A percentile compares a stretch with the other conserved stretches of the same genome.
phyloP scores from a whole-genome alignment of 1,139 yeast species.

The Pneumocystis oryctolagi region DNA sequence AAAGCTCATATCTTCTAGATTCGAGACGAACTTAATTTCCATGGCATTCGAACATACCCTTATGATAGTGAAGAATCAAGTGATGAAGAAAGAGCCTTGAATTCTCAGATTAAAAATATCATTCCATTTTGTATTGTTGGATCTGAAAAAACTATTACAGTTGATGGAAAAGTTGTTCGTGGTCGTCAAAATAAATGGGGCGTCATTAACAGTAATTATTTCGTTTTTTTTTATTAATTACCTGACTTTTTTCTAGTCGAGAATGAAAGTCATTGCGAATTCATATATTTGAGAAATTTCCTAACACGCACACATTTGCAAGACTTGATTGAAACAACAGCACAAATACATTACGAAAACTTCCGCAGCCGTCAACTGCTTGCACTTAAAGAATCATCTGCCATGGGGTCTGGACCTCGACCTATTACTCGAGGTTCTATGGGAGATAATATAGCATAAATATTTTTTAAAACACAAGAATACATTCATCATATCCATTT shows the following conservation, averaged over 20 bases:
- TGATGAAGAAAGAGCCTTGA: slow-evolving; percentile 34
- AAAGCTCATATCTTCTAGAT: slow-evolving; percentile 14
- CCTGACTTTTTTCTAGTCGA: slow-evolving; percentile 34
- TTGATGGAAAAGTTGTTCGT: slow-evolving; percentile 57
- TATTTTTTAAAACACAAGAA: neutral
- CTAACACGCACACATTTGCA: slow-evolving; percentile 89
- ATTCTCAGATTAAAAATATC: slow-evolving; percentile 28
- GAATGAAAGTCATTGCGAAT: slow-evolving; percentile 89
- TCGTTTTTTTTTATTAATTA: neutral
- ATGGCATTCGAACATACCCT: slow-evolving; percentile 73
- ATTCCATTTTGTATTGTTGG: slow-evolving; percentile 94
- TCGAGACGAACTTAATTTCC: slow-evolving; percentile 61
- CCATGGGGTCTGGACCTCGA: slow-evolving; percentile 2
- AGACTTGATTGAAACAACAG: slow-evolving; percentile 86
- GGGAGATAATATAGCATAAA: neutral
- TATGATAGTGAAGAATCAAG: slow-evolving; percentile 74
- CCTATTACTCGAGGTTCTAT: slow-evolving; percentile 3
- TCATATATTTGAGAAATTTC: slow-evolving; percentile 82
- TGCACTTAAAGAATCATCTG: slow-evolving; percentile 62
- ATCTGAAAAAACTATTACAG: slow-evolving; percentile 63
- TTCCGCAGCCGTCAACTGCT: slow-evolving; percentile 89
- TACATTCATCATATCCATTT: neutral
- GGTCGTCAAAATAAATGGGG: slow-evolving; percentile 96
- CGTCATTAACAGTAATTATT: slow-evolving; percentile 34
- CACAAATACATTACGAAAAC: slow-evolving; percentile 76